A percentile compares a stretch with the other conserved stretches of the same genome.
Conservation (phyloP, 768 basidiomycete genomes). For the Coprinellus micaceus region DNA sequence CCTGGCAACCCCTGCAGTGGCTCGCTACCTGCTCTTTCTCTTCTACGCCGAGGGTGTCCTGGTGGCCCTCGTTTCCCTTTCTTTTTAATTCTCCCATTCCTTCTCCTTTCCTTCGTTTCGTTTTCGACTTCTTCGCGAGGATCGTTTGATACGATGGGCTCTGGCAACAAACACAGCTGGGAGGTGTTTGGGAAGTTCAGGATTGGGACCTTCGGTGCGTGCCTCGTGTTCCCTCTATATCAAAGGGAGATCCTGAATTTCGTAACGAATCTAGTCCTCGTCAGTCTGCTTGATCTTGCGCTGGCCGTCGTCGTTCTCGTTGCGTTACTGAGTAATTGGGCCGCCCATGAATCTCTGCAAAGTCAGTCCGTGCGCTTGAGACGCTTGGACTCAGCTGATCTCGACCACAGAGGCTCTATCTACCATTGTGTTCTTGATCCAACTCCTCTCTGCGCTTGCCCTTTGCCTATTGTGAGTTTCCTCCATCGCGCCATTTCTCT, state of each 20-base stretch:
- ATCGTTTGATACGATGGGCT: constrained; percentile 19
- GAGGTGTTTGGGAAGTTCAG: constrained; percentile 31
- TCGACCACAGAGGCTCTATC: neutral
- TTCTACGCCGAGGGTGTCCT: constrained; percentile 22
- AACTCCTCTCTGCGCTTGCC: constrained; percentile 1
- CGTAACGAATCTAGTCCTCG: constrained; percentile 21
- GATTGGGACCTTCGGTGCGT: constrained; percentile 32
- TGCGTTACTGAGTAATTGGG: constrained; percentile 34
- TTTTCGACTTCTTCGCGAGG: constrained; percentile 10
- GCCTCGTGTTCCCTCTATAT: neutral
- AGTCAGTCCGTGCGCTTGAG: constrained; percentile 23
- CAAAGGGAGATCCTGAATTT: too few species aligned
- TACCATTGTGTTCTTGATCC: constrained; percentile 1
- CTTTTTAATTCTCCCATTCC: constrained; percentile 19
- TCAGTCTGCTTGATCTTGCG: constrained; percentile 28
- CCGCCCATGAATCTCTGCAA: constrained; percentile 26
- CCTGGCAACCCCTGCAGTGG: constrained; percentile 9
- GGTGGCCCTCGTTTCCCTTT: constrained; percentile 19
- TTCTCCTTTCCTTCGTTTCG: constrained; percentile 10
- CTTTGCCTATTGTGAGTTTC: constrained; percentile 2
- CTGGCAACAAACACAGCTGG: constrained; percentile 20
- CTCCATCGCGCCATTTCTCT: neutral
- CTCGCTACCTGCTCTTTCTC: constrained; percentile 13
- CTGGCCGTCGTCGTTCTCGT: constrained; percentile 30
- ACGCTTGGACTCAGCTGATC: neutral